Conservation (phyloP, 148 eudicot genomes). For the Drosera capensis region DNA sequence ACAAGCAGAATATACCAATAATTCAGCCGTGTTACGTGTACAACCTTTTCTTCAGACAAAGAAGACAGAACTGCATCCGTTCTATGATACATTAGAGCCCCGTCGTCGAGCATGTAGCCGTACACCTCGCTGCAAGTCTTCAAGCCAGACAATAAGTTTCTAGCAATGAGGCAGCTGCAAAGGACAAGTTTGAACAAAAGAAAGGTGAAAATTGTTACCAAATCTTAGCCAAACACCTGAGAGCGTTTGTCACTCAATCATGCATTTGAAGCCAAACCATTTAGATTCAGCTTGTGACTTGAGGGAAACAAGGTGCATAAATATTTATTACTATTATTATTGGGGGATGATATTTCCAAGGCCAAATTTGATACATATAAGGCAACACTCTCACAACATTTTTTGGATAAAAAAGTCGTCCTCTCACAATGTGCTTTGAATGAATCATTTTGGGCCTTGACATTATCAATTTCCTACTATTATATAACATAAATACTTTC, state of each 20-base stretch:
- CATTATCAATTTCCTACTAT: no score
- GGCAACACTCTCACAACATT: no score
- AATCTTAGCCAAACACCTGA: neutral
- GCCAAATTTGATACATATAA: no score
- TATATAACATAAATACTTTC: neutral
- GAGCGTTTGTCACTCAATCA: neutral
- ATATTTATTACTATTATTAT: no score
- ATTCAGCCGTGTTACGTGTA: no score
- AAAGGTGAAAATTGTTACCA: neutral
- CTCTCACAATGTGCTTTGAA: no score
- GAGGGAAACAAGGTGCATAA: no score
- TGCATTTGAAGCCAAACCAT: neutral
- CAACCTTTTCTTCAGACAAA: conserved; percentile 29
- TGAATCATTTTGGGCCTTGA: no score
- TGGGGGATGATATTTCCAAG: no score
- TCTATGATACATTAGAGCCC: conserved; percentile 24
- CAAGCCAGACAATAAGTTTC: conserved; percentile 72
- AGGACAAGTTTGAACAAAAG: conserved; percentile 5
- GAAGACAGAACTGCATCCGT: conserved; percentile 20
- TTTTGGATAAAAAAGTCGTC: no score
- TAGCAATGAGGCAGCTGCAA: conserved; percentile 83
- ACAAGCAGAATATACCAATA: no score
- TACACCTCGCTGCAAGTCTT: conserved; percentile 80
- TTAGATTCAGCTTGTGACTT: neutral
- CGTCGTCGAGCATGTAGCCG: conserved; percentile 47